Base-by-base conservation (phyloP, 1,284 basidiomycete species). In the Trichosporon ovoides region DNA sequence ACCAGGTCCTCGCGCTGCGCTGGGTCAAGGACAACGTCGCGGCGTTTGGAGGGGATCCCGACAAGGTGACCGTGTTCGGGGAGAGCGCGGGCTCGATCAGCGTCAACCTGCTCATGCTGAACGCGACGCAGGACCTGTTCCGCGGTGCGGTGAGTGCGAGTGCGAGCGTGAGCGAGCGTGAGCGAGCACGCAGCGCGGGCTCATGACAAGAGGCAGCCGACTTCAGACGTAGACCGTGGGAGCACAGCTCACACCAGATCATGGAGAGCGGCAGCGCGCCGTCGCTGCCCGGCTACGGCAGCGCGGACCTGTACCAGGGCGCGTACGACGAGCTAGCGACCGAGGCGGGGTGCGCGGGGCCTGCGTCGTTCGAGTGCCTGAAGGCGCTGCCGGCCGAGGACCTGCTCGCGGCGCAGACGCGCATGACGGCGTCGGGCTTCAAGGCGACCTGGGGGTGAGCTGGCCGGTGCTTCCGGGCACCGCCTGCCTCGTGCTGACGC, bases 11-110 rank as follows among this genome's bases (percentile, higher is more conserved):
- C 20, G 79, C 76, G 0, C 69, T 83, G 5, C 66, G 79, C 57
- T 83, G 81, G 81, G 76, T 83, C 1, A 75, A 80, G 51, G 48
- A 75, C 53, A 77, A 82, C 61, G 80, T 82, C 53, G 64, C 60
- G 24, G 66, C 68, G 2, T 82, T 81, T 57, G 81, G 81, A 3
- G 82, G 82, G 18, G 76, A 81, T 60, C 66, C 69, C 7, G 57
- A 60, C n/a, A 75, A 77, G 58, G 76, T 75, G 3, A 78, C 77
- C 0, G 66, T 77, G 20, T 71, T 72, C 56, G 78, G 79, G 7
- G 70, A 79, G 58, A 71, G 66, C 3, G 77, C 77, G 0, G 76
- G 78, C 11, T 72, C 74, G 4, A 75, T 77, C 33, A 61, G 66
- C 7, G 70, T 76, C 48, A 61, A 67, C 2, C 38, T 70, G 34